A percentile compares a stretch with the other conserved stretches of the same genome.
Conservation (phyloP, 495 filamentous ascomycete species). For the Hypoxylon fragiforme region DNA sequence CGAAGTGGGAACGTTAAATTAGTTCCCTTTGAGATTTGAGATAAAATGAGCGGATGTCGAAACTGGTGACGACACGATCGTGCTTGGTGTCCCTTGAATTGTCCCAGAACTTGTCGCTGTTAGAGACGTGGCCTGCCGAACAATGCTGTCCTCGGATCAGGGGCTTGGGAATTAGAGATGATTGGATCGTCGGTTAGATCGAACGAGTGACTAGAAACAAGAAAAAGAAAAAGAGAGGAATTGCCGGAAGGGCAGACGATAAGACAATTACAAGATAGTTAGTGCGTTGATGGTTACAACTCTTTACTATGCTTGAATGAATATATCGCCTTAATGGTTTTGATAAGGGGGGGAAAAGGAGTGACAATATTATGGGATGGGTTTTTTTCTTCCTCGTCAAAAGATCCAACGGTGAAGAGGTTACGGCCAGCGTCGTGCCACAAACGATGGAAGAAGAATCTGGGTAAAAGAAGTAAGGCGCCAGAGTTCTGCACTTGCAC, state of each 20-base stretch:
- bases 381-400: conserved; percentile 18
- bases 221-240: conserved; percentile 11
- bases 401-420: conserved; percentile 18
- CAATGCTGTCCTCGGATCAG: conserved; percentile 40
- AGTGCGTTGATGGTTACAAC: conserved; percentile 2
- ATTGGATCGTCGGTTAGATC: conserved; percentile 25
- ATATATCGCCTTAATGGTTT: conserved; percentile 5
- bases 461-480: conserved; percentile 18
- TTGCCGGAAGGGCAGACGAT: conserved; percentile 14
- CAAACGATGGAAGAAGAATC: conserved; percentile 7
- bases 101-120: conserved; percentile 29
- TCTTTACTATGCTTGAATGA: too few relatives aligned
- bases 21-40: conserved; percentile 15
- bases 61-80: conserved; percentile 27
- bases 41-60: conserved; percentile 28
- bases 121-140: conserved; percentile 35
- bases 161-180: conserved; percentile 26
- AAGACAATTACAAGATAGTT: conserved; percentile 15
- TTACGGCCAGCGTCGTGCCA: conserved; percentile 12
- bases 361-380: conserved; percentile 31
- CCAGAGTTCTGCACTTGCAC: conserved; percentile 5
- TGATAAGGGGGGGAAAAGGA: conserved; percentile 23
- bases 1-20: conserved; percentile 18
- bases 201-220: conserved; percentile 36
- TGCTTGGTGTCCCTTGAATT: conserved; percentile 23